phyloP scores from a whole-genome alignment of 1,139 yeast genomes.

The Geotrichum restrictum region DNA sequence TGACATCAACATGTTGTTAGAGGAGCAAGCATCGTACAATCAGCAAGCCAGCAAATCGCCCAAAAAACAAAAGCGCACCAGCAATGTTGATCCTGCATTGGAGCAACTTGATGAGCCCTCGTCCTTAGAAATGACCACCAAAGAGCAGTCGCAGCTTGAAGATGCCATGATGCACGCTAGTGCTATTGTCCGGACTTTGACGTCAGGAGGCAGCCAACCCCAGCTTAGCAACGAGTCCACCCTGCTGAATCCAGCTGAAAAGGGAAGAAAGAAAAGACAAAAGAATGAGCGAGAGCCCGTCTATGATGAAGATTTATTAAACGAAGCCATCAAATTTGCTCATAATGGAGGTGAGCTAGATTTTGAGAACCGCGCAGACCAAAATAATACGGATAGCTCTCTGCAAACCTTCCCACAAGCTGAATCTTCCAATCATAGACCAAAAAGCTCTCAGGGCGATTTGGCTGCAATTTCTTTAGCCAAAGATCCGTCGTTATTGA shows the following conservation, averaged over 20 bases:
- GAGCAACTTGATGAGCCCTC: conserved; percentile 12
- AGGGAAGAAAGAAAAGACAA: background rate
- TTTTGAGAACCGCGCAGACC: background rate
- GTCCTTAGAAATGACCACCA: conserved; percentile 15
- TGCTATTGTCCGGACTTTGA: conserved; percentile 29
- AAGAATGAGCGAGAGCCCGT: background rate
- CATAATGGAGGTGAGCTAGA: background rate
- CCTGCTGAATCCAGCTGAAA: background rate
- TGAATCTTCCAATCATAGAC: background rate
- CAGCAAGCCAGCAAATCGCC: background rate
- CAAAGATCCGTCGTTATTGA: conserved; percentile 6
- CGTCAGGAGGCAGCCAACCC: conserved; percentile 13
- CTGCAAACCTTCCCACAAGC: background rate
- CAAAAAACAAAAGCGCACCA: conserved; percentile 7
- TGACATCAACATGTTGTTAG: conserved; percentile 15
- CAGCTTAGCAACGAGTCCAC: conserved; percentile 2
- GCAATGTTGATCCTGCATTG: conserved; percentile 20
- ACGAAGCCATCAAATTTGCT: conserved; percentile 9
- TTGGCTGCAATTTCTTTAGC: conserved; percentile 12
- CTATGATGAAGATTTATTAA: conserved; percentile 11
- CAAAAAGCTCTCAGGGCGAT: conserved; percentile 1
- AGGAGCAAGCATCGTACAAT: conserved; percentile 4
- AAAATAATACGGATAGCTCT: background rate
- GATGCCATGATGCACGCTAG: conserved; percentile 33
- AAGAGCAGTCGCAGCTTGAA: conserved; percentile 28